These are phyloP conservation scores for Monoraphidium neglectum DNA, from an alignment of 139 green algal genomes.

Conservation along the genomic window DNA sequence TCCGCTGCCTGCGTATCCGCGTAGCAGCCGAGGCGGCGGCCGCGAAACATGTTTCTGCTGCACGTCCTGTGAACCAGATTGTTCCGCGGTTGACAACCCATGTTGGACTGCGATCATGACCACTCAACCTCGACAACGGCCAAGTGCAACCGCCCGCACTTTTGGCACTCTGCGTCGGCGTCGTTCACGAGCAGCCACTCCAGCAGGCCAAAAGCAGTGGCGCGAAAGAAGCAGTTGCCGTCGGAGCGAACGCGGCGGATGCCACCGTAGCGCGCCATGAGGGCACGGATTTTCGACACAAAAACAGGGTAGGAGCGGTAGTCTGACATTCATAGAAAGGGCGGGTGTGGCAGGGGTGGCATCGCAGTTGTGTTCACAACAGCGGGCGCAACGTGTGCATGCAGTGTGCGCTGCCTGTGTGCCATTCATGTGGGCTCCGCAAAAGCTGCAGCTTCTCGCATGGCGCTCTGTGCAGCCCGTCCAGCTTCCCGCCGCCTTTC, in stretches of 20 bases:
- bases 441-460: not conserved
- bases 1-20: too few relatives aligned
- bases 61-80: too few relatives aligned
- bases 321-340: constrained; percentile 60
- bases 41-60: too few relatives aligned
- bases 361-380: not conserved
- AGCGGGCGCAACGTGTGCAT: not conserved
- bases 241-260: constrained; percentile 67
- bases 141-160: constrained; percentile 24
- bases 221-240: constrained; percentile 84
- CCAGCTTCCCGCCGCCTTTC: not conserved
- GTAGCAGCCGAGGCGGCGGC: too few relatives aligned
- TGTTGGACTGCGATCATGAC: too few relatives aligned
- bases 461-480: too few relatives aligned
- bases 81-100: not conserved
- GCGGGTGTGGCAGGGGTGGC: not conserved
- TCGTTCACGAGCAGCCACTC: constrained; percentile 61
- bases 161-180: constrained; percentile 58
- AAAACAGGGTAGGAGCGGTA: constrained; percentile 68
- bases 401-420: too few relatives aligned
- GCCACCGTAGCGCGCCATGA: constrained; percentile 54
- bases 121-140: too few relatives aligned
- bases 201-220: constrained; percentile 80
- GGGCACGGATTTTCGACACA: constrained; percentile 64
- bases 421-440: not conserved